Conservation (phyloP, 1,284 basidiomycete species). For the Clitocybe nebularis region DNA sequence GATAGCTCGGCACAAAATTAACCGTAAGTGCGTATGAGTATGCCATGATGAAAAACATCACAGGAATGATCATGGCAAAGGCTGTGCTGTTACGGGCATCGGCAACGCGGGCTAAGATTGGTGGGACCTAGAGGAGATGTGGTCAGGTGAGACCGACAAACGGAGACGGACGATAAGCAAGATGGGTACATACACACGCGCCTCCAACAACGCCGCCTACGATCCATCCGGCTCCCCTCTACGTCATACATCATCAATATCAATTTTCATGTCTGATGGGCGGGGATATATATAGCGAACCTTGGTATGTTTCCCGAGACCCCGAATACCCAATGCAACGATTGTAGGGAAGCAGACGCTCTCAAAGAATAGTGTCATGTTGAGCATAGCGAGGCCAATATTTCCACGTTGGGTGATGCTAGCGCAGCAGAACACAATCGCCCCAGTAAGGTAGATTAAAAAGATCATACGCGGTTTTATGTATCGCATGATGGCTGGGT, state of each 20-base stretch:
- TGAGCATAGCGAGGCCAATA: constrained; percentile 28
- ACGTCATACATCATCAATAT: not conserved
- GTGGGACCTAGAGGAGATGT: constrained; percentile 21
- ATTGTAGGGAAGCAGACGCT: constrained; percentile 35
- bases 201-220: constrained; percentile 31
- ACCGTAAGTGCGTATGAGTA: constrained; percentile 26
- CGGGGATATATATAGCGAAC: constrained; percentile 8
- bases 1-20: constrained; percentile 28
- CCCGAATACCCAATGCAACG: constrained; percentile 30
- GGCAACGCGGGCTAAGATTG: constrained; percentile 27
- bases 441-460: constrained; percentile 23
- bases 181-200: constrained; percentile 21
- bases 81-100: constrained; percentile 29
- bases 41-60: constrained; percentile 27
- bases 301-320: constrained; percentile 32
- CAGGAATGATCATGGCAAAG: constrained; percentile 29
- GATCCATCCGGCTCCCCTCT: constrained; percentile 28
- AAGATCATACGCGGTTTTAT: constrained; percentile 27
- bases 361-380: constrained; percentile 30
- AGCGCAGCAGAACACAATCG: constrained; percentile 26
- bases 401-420: constrained; percentile 26
- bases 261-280: not conserved
- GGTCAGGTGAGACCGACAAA: not conserved
- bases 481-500: constrained; percentile 25
- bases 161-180: not conserved